Conservation (phyloP, 2,329 filamentous ascomycete genomes). For the Fusarium camptoceras region DNA sequence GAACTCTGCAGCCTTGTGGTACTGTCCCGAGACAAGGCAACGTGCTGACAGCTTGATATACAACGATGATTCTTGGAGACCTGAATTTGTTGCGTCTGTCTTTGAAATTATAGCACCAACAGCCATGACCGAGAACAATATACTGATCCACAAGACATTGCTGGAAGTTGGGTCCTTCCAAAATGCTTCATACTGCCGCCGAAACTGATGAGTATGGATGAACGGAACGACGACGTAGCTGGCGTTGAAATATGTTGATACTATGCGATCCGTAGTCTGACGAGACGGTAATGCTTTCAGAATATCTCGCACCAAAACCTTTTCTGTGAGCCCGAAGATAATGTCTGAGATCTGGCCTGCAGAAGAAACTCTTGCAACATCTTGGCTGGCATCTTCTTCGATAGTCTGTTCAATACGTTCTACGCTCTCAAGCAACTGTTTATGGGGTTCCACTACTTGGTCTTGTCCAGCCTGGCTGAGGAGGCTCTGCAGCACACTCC, state of each 20-base stretch:
- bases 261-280: slow-evolving; percentile 4
- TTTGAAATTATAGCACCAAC: slow-evolving; percentile 1
- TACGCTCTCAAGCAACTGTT: background rate
- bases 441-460: background rate
- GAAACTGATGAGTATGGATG: slow-evolving; percentile 26
- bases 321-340: background rate
- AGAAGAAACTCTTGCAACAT: rapidly evolving
- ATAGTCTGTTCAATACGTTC: background rate
- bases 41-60: background rate
- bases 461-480: background rate
- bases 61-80: background rate
- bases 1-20: background rate
- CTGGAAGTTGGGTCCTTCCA: slow-evolving; percentile 1
- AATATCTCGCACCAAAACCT: background rate
- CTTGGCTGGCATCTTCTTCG: background rate
- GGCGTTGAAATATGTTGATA: slow-evolving; percentile 22
- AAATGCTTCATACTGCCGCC: slow-evolving; percentile 29
- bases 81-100: background rate
- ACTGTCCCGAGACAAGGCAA: background rate
- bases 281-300: slow-evolving; percentile 8
- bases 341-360: background rate
- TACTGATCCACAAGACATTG: slow-evolving; percentile 22
- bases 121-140: slow-evolving; percentile 21
- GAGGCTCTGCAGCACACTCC: slow-evolving; percentile 1
- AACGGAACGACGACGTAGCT: slow-evolving; percentile 10